Base-by-base conservation (phyloP, 2,329 filamentous ascomycete genomes). In the Fusarium falciforme region DNA sequence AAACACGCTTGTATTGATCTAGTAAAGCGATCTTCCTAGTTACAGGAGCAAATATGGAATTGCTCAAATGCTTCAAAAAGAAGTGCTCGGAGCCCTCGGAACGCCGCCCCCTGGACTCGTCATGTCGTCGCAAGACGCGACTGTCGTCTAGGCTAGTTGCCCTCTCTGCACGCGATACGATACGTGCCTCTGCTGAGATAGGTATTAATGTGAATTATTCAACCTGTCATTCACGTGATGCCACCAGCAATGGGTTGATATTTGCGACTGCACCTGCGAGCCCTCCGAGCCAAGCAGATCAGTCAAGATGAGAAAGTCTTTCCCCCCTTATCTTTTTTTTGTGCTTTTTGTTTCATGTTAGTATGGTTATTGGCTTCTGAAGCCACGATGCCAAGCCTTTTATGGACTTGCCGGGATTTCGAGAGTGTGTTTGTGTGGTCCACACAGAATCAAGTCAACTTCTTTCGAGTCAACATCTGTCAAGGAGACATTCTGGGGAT, bases 1-100 rank as follows among this genome's bases (percentile, higher is more conserved):
- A 57, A 77, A 72, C 65, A 72, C 64, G 63, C 55, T 72, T 79
- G 72, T 80, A 80, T 80, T 80, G 62, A 77, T 80, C 76, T 80
- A 79, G 76, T 69, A 76, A 75, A 71, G 71, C 68, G 74, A 71
- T 68, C 59, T 71, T 71, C 74, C 77, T 80, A 80, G 70, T 70
- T 80, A 80, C 78, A 80, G 57, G 68, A 66, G 71, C 71, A 61
- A 63, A 63, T 47, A 60, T 65, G 64, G 66, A 55, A 66, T 61
- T 72, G 72, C 66, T 55, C n/a, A 27, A 69, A 42, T 59, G 62
- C 55, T 57, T 54, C 35, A 66, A 58, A 58, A 44, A 63, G 36
- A 44, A 54, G 27, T 55, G 59, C 40, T 40, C 31, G 25, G 17
- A 40, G 31, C 38, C 71, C 31, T 33, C 22, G 55, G 52, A 54